Base-by-base conservation (phyloP, 2,329 filamentous ascomycete genomes). In the Delphinella strobiligena region DNA sequence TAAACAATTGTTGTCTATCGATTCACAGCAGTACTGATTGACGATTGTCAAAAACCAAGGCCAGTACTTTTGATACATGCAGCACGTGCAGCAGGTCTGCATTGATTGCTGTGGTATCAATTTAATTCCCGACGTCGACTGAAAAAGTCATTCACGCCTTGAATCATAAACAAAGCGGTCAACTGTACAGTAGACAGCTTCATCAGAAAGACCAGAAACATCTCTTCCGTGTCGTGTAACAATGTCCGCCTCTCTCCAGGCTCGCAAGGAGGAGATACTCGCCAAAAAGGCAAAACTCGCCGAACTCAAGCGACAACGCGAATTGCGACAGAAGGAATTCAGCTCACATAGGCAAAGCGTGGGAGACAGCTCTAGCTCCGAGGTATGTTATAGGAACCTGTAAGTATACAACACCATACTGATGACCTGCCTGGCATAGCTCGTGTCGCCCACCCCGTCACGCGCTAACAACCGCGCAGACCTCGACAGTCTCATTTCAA, bases 241-340 rank as follows among this genome's bases (percentile, higher is more conserved):
- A 15, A 57, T 57, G 53, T 57, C 56, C 19, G 54, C 55, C 7
- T 42, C 39, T 19, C 44, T 55, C 15, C 80, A 78, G 60, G 68
- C 88, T 71, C 82, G 88, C 54, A 82, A 86, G 68, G 87, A 94
- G 69, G 91, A 98, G 69, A 94, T 98, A 51, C 70, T 91, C 53
- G 88, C 87, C 51, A 98, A 98, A 68, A 89, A 85, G 70, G 89
- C 88, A 47, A 95, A 91, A 71, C 85, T 98, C 54, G 88, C 85
- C 36, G 91, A 96, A 72, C 74, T 98, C 49, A 95, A 94, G 68
- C 78, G 84, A 46, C 87, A 95, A 66, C 77, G 91, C 52, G 87
- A 93, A 60, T 67, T 89, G 51, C 75, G 88, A 44, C 76, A 84
- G 48, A 83, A 74, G 57, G 84, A 93, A 58, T 78, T 83, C 19